Conservation (phyloP, 768 basidiomycete species). For the Kwoniella bestiolae region DNA sequence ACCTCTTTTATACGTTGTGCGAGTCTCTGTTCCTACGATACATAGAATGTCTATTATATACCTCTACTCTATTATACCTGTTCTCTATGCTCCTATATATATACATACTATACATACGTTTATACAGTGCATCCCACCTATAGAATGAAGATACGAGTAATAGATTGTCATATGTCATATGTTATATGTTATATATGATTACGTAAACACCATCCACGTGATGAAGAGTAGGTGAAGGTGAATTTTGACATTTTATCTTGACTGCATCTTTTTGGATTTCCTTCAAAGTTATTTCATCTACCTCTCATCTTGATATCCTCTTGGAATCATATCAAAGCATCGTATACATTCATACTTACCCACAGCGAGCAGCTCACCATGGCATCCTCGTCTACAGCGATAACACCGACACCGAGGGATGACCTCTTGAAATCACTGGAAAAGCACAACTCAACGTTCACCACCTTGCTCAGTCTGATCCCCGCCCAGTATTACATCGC, state of each 20-base stretch:
- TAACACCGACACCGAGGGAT: slow-evolving; percentile 9
- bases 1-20: neutral
- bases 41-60: neutral
- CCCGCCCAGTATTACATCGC: slow-evolving; percentile 87
- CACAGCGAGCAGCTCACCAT: neutral
- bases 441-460: slow-evolving; percentile 83
- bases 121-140: neutral
- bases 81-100: neutral
- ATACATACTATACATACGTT: neutral
- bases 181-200: too few species aligned
- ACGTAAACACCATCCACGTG: too few species aligned
- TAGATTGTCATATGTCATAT: too few species aligned
- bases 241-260: too few species aligned
- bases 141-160: too few species aligned
- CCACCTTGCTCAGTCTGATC: slow-evolving; percentile 78
- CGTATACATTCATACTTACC: too few species aligned
- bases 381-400: neutral
- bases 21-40: neutral
- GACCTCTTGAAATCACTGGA: slow-evolving; percentile 63
- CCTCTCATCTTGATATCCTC: too few species aligned
- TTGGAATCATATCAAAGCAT: too few species aligned
- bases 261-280: too few species aligned
- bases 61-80: neutral
- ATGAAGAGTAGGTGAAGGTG: too few species aligned
- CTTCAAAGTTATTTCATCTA: too few species aligned